Percentiles rank a stretch among this genome's conserved stretches.
Evolutionary conservation across 306 rosid genomes (phyloP).

Genomic region (Casuarina equisetifolia): DNA sequence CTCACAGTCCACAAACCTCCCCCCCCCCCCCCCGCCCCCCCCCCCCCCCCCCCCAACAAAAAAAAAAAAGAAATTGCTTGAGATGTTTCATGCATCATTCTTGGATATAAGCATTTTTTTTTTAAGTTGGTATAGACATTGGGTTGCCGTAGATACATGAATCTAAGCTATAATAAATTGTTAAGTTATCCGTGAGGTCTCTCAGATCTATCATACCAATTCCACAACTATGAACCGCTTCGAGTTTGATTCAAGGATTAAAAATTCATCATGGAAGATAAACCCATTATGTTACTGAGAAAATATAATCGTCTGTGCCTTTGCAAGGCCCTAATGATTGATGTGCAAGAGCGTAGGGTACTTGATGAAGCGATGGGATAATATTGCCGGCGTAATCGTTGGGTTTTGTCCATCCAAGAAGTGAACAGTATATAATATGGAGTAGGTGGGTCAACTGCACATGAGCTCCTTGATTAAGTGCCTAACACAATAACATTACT

Average conservation of each 20-base stretch:
- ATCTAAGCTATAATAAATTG: not conserved
- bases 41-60: too few species aligned
- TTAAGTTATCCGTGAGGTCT: not conserved
- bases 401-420: conserved; percentile 45
- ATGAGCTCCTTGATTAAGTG: conserved; percentile 44
- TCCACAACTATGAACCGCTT: not conserved
- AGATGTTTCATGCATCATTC: too few species aligned
- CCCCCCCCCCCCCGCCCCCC: too few species aligned
- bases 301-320: not conserved
- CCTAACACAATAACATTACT: conserved; percentile 17
- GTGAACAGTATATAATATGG: conserved; percentile 32
- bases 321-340: conserved; percentile 52
- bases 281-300: not conserved
- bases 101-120: too few species aligned
- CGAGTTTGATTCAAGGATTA: not conserved
- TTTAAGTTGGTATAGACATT: not conserved
- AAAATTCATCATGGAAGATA: not conserved
- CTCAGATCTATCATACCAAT: not conserved
- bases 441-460: conserved; percentile 63
- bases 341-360: conserved; percentile 18
- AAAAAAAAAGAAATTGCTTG: too few species aligned
- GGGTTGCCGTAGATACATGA: not conserved
- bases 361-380: conserved; percentile 35
- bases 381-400: conserved; percentile 55
- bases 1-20: too few species aligned